Percentiles rank a stretch among this genome's conserved stretches.
Conservation (phyloP, 495 filamentous ascomycete species). For the Penicillium maclennaniae region DNA sequence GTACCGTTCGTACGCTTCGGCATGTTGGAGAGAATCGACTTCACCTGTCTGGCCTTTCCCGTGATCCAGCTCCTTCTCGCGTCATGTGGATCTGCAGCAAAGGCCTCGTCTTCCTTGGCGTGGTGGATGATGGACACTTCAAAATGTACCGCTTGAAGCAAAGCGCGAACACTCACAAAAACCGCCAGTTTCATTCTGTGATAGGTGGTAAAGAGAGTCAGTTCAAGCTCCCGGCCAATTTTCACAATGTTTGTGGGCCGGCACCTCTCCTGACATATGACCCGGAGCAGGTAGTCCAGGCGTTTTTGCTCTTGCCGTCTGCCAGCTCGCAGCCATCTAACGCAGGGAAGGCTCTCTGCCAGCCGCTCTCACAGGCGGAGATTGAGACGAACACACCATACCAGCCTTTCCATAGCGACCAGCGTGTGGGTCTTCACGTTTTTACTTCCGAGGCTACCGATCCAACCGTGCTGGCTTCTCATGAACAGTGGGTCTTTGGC, state of each 20-base stretch:
- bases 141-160: slow-evolving; percentile 64
- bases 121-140: slow-evolving; percentile 45
- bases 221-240: slow-evolving; percentile 53
- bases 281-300: slow-evolving; percentile 26
- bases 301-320: slow-evolving; percentile 35
- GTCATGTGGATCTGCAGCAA: slow-evolving; percentile 39
- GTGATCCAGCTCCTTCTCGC: slow-evolving; percentile 39
- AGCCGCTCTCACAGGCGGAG: slow-evolving; percentile 75
- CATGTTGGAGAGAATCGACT: slow-evolving; percentile 83
- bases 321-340: slow-evolving; percentile 27
- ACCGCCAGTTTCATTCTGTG: slow-evolving; percentile 46
- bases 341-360: slow-evolving; percentile 32
- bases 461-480: slow-evolving; percentile 19
- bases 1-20: slow-evolving; percentile 72
- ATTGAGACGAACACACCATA: slow-evolving; percentile 90
- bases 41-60: slow-evolving; percentile 57
- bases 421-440: slow-evolving; percentile 66
- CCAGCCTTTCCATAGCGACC: slow-evolving; percentile 86
- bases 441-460: slow-evolving; percentile 38
- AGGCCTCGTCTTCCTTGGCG: slow-evolving; percentile 34
- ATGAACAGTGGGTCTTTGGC: slow-evolving; percentile 67
- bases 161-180: slow-evolving; percentile 36
- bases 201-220: slow-evolving; percentile 59
- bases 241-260: slow-evolving; percentile 36
- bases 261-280: slow-evolving; percentile 30